Percentiles rank a stretch among this genome's conserved stretches.
phyloP scores from a whole-genome alignment of 495 filamentous ascomycete species.

The Umbilicaria muhlenbergii region DNA sequence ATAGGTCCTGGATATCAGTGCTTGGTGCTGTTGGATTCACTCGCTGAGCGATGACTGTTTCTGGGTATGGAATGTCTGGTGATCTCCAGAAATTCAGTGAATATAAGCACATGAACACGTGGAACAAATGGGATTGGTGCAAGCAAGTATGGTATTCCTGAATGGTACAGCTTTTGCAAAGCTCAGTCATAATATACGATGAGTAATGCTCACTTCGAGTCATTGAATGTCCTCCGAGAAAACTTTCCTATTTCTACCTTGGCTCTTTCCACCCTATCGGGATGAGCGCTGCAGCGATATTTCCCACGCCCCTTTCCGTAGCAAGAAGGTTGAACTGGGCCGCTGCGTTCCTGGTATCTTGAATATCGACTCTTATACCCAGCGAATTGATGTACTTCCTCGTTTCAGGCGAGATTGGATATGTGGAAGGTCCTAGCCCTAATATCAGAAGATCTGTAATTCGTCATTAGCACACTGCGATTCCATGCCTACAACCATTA shows the following conservation, averaged over 20 bases:
- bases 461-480: slow-evolving; percentile 1
- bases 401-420: slow-evolving; percentile 61
- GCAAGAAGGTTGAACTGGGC: slow-evolving; percentile 79
- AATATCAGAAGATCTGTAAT: slow-evolving; percentile 73
- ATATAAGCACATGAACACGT: too few relatives aligned
- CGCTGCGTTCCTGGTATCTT: slow-evolving; percentile 88
- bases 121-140: too few relatives aligned
- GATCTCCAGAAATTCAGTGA: too few relatives aligned
- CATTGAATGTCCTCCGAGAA: too few relatives aligned
- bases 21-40: too few relatives aligned
- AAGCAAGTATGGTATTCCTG: too few relatives aligned
- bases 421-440: slow-evolving; percentile 59
- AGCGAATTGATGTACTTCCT: slow-evolving; percentile 54
- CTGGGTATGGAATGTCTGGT: too few relatives aligned
- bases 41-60: too few relatives aligned
- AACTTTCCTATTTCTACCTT: not conserved
- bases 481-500: slow-evolving; percentile 6
- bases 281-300: slow-evolving; percentile 80
- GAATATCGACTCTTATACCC: slow-evolving; percentile 74
- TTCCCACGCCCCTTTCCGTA: slow-evolving; percentile 62
- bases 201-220: too few relatives aligned
- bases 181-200: too few relatives aligned
- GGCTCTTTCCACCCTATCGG: slow-evolving; percentile 66
- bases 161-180: too few relatives aligned
- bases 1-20: too few relatives aligned